Base-by-base conservation (phyloP, 768 basidiomycete genomes). In the Lactarius trivialis region DNA sequence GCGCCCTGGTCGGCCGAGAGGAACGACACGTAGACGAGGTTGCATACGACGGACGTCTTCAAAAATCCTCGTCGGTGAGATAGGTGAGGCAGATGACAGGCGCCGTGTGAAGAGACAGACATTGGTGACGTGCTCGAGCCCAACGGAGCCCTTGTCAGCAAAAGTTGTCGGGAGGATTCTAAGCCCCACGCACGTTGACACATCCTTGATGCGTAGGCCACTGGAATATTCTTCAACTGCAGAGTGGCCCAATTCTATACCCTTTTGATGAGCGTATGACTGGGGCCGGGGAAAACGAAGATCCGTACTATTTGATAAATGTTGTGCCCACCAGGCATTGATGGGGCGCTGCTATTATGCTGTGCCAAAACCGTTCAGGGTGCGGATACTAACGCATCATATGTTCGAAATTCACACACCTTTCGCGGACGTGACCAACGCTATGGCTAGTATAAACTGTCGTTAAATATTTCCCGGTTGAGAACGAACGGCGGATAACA, bases 181-280 rank as follows among this genome's bases (percentile, higher is more conserved):
- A 72, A 12, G 75, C 86, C 50, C 85, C 81, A 54, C 81, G 79
- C 5, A 96, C 88, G 26, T 96, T 77, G 26, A 36, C 48, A 98
- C 81, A 72, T 84, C 93, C 76, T 99, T 96, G 68, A 96, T 91
- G 7, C 96, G 86, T 69, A 98, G 92, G 2, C 94, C 96, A 69
- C n/a, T n/a, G n/a, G n/a, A n/a, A n/a, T 87, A 99, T 50, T 79
- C 76, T 1, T 93, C 95, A 68, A 97, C 94, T 7, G 83, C 85
- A 71, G 96, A 96, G 72, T 89, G 95, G 7, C 94, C 93, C 1
- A 93, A 93, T 67, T 96, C 94, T 85, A 66, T 36, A 14, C 33
- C 21, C 17, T 34, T 49, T n/a, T n/a, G 17, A 14, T 36, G 24
- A 43, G 39, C 15, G 30, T 19, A 33, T 32, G 24, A 14, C 33